phyloP scores from a whole-genome alignment of 2,329 filamentous ascomycete species.

The Microsporum canis region DNA sequence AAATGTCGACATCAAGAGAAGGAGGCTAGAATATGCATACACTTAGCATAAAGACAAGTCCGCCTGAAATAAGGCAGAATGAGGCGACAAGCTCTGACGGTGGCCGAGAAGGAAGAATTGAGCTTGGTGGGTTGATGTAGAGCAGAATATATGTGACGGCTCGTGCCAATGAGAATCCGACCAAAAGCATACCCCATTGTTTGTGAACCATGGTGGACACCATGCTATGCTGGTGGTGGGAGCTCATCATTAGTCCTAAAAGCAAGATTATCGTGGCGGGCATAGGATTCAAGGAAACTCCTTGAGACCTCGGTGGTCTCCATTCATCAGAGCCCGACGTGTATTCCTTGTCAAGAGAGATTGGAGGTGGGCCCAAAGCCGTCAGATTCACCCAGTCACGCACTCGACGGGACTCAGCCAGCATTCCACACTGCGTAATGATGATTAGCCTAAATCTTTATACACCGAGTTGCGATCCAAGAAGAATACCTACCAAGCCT shows the following conservation, averaged over 20 bases:
- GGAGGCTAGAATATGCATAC: slow-evolving; percentile 40
- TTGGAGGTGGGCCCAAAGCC: slow-evolving; percentile 1
- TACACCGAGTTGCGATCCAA: neutral
- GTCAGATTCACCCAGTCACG: slow-evolving; percentile 44
- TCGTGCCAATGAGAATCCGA: slow-evolving; percentile 68
- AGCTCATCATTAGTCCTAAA: slow-evolving; percentile 88
- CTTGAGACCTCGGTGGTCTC: slow-evolving; percentile 54
- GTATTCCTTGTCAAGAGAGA: slow-evolving; percentile 5
- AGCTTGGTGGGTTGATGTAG: slow-evolving; percentile 70
- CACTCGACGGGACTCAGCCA: slow-evolving; percentile 63
- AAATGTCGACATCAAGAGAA: neutral
- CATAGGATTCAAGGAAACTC: slow-evolving; percentile 73
- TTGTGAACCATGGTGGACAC: slow-evolving; percentile 84
- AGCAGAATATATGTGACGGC: slow-evolving; percentile 67
- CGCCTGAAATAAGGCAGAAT: slow-evolving; percentile 79
- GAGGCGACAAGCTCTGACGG: slow-evolving; percentile 79
- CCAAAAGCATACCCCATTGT: slow-evolving; percentile 81
- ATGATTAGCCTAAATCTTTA: slow-evolving; percentile 12
- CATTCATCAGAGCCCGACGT: slow-evolving; percentile 39
- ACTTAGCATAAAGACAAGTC: slow-evolving; percentile 85
- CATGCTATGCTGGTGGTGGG: slow-evolving; percentile 74
- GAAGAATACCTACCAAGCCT: slow-evolving; percentile 51
- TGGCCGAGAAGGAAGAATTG: slow-evolving; percentile 68
- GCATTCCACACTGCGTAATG: slow-evolving; percentile 56
- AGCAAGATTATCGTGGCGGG: slow-evolving; percentile 78